Base-by-base conservation (phyloP, 2,329 filamentous ascomycete genomes). In the Ascosphaera aggregata region DNA sequence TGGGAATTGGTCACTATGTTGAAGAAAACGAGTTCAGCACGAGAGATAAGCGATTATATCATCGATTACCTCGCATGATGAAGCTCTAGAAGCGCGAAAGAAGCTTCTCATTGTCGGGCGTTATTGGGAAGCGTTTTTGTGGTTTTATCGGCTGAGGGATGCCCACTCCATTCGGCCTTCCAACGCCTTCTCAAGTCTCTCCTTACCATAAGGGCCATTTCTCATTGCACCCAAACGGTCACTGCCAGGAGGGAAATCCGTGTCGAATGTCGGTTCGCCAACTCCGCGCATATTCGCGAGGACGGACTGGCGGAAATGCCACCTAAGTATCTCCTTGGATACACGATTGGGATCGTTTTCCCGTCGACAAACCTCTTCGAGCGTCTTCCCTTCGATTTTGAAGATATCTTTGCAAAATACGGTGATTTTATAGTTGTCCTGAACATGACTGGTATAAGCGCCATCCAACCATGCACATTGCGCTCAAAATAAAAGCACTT, bases 281-380 rank as follows among this genome's bases (percentile, higher is more conserved):
- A 41, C 45, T 31, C 46, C 45, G 34, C 43, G 46, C 44, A 50
- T 47, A 40, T 49, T 50, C 2, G 45, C 44, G 13, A 49, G 43
- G 18, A 49, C 43, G 18, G 48, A 31, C 35, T 48, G 43, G 34
- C 46, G 30, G 36, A 48, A 49, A 32, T 49, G 44, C 48, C 46
- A 50, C 18, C 43, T 32, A 13, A 49, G 40, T 7, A 50, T 42
- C 36, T 43, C 42, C 41, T 46, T 43, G 11, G 38, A 43, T 4
- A 47, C 44, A 27, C 34, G 39, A 37, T 40, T 18, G n/a, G 16
- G 18, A 13, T 41, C 39, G 16, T 40, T 39, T 19, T 43, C 40
- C 30, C 45, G 20, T 11, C 44, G 38, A 34, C 44, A 47, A 32
- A 43, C 39, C 18, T 39, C 41, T 27, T 47, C 44, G 18, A 47